phyloP scores from a whole-genome alignment of 257 asterid genomes.

The Lycium barbarum region DNA sequence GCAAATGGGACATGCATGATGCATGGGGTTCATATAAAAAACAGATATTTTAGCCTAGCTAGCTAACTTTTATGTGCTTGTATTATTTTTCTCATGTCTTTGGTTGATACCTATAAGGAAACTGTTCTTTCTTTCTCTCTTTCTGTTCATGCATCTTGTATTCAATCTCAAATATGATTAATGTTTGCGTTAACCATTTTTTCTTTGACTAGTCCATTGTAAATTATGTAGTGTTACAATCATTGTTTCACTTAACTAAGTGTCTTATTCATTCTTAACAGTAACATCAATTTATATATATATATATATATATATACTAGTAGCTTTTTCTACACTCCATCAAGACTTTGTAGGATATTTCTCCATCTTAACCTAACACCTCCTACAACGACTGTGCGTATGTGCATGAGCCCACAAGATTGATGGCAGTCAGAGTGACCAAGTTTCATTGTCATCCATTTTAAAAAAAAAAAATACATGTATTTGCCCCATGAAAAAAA shows the following conservation, averaged over 20 bases:
- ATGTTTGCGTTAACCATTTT: neutral
- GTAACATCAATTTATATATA: neutral
- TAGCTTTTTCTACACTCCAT: conserved; percentile 7
- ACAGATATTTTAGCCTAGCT: too few relatives aligned
- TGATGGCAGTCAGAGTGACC: too few relatives aligned
- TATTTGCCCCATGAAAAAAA: too few relatives aligned
- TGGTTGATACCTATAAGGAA: neutral
- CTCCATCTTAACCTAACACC: conserved; percentile 12
- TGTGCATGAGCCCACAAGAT: neutral
- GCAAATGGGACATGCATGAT: too few relatives aligned
- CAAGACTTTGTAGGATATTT: conserved; percentile 14
- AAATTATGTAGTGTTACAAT: conserved; percentile 6
- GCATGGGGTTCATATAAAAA: too few relatives aligned
- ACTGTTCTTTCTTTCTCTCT: neutral
- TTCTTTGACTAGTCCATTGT: conserved; percentile 33
- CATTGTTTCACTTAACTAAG: neutral
- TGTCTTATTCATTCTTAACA: neutral
- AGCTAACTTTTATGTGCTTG: too few relatives aligned
- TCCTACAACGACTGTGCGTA: neutral
- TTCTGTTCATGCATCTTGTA: neutral
- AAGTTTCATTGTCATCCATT: neutral
- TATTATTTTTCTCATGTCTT: neutral
- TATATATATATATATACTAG: neutral
- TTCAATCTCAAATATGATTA: conserved; percentile 34
- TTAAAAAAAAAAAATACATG: neutral